Evolutionary conservation across 2,329 filamentous ascomycete species (phyloP).

Genomic region (Fusarium sp.): DNA sequence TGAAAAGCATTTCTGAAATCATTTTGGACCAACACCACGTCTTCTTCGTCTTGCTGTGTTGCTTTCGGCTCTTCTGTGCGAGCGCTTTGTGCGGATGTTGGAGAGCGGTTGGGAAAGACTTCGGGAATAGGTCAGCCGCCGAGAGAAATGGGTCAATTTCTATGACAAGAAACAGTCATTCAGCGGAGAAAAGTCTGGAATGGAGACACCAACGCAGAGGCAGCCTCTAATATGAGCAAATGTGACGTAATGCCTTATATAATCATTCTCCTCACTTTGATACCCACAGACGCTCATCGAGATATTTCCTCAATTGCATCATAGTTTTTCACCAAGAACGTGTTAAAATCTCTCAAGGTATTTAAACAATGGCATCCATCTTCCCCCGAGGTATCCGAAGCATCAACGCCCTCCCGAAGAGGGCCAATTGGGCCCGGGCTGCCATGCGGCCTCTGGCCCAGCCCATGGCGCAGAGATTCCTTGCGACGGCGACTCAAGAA

Average conservation of each 20-base stretch:
- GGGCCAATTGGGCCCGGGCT: neutral
- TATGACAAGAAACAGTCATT: fast-evolving
- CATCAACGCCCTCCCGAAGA: neutral
- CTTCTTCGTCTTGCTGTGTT: neutral
- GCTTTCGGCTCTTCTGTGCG: neutral
- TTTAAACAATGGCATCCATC: neutral
- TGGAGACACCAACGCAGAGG: neutral
- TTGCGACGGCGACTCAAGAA: neutral
- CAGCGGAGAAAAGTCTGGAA: fast-evolving
- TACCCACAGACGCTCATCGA: fast-evolving
- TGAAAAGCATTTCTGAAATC: neutral
- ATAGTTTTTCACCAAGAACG: fast-evolving
- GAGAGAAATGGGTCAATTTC: neutral
- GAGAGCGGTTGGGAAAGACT: neutral
- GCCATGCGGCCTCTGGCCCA: neutral
- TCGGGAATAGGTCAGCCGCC: too few species aligned
- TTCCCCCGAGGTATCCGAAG: neutral
- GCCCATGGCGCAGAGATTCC: neutral
- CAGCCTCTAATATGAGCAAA: neutral
- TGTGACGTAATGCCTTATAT: neutral
- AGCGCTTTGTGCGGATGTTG: neutral
- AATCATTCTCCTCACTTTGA: neutral
- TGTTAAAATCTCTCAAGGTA: fast-evolving
- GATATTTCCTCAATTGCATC: too few species aligned
- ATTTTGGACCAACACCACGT: neutral